These are phyloP conservation scores for Pelargonium exstipulatum DNA, from an alignment of 441 rosid genomes.

Conservation along the genomic window DNA sequence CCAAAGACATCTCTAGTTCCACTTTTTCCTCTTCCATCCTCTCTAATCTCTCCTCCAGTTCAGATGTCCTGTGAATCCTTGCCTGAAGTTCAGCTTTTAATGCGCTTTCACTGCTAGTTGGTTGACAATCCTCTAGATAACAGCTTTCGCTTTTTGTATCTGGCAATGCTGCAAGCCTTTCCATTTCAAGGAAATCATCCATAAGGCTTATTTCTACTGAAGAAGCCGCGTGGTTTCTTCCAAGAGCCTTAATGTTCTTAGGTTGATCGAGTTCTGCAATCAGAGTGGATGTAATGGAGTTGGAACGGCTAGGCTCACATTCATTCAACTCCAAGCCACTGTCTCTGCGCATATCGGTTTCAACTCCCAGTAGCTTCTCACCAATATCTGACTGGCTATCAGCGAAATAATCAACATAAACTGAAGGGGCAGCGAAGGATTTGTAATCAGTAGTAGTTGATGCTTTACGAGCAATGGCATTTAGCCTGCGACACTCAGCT, in stretches of 20 bases:
- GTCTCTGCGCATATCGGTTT: no score
- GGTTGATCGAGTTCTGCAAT: no score
- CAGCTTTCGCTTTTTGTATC: slow-evolving; percentile 31
- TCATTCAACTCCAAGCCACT: no score
- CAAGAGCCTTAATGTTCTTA: slow-evolving; percentile 23
- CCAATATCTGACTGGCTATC: slow-evolving; percentile 56
- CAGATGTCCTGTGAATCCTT: slow-evolving; percentile 43
- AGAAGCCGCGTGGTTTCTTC: slow-evolving; percentile 29
- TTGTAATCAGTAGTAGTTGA: slow-evolving; percentile 34
- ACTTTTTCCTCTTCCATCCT: no score
- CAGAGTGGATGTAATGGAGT: no score
- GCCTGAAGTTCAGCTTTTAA: slow-evolving; percentile 44
- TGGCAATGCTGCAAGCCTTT: slow-evolving; percentile 47
- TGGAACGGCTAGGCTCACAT: no score
- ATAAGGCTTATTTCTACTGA: slow-evolving; percentile 20
- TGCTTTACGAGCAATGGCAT: slow-evolving; percentile 45
- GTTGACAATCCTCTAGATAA: no score
- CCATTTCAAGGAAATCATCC: slow-evolving; percentile 99
- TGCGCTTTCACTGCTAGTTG: slow-evolving; percentile 21
- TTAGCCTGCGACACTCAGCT: slow-evolving; percentile 67
- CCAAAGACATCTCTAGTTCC: no score
- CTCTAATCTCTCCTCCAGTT: slow-evolving; percentile 46
- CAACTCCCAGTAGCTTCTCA: no score
- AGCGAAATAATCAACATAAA: slow-evolving; percentile 46
- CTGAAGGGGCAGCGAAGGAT: slow-evolving; percentile 37